Percentiles rank a stretch among this genome's conserved stretches.
phyloP scores from a whole-genome alignment of 768 basidiomycete genomes.

The Agaricus subrufescens region DNA sequence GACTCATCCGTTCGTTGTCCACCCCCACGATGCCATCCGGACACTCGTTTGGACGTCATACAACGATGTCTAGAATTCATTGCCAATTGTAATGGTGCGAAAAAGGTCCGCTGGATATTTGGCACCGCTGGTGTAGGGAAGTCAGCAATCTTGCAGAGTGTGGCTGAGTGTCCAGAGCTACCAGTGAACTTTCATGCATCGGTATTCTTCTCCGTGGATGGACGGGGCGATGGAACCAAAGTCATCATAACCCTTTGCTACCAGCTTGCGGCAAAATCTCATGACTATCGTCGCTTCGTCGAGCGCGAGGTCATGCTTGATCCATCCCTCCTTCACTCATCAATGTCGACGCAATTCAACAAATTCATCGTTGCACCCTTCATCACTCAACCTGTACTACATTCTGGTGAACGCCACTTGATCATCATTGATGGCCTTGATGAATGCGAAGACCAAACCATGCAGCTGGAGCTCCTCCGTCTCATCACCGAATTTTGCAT shows the following conservation, averaged over 20 bases:
- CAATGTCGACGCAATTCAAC: not conserved
- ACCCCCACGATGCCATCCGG: not conserved
- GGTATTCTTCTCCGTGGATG: not conserved
- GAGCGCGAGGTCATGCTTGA: not conserved
- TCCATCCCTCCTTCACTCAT: not conserved
- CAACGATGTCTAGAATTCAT: not conserved
- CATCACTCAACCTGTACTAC: no score
- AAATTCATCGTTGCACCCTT: not conserved
- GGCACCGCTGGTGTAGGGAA: not conserved
- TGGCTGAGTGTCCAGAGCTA: not conserved
- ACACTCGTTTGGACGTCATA: not conserved
- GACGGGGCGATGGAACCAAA: not conserved
- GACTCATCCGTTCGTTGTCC: not conserved
- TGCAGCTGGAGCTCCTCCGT: no score
- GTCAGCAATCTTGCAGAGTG: not conserved
- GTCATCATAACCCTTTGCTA: not conserved
- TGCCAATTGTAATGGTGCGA: not conserved
- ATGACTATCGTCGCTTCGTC: not conserved
- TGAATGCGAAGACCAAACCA: no score
- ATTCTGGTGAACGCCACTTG: no score
- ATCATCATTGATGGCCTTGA: not conserved
- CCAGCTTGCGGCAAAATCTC: not conserved
- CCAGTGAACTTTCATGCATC: not conserved
- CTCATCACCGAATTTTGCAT: no score
- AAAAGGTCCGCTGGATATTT: not conserved